These are phyloP conservation scores for Teratosphaeriaceae sp. DNA, from an alignment of 2,329 filamentous ascomycete genomes.

Conservation along the genomic window DNA sequence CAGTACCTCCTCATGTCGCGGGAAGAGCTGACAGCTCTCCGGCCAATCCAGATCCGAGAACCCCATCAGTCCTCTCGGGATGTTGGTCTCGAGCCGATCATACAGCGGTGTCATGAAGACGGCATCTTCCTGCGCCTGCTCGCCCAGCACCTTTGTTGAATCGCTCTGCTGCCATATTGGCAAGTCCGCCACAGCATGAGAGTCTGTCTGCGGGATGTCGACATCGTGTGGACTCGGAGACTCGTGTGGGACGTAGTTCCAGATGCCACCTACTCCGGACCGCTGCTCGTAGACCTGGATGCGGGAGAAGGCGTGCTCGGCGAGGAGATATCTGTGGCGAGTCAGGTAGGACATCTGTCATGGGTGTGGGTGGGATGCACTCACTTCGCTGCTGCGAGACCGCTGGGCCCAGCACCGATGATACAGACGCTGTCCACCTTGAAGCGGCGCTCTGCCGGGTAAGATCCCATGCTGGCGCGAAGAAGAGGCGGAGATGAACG, in stretches of 20 bases:
- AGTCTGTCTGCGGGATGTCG: slow-evolving; percentile 61
- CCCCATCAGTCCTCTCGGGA: slow-evolving; percentile 72
- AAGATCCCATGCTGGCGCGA: slow-evolving; percentile 31
- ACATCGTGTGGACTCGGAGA: slow-evolving; percentile 39
- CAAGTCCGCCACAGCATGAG: slow-evolving; percentile 53
- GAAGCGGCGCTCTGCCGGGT: slow-evolving; percentile 27
- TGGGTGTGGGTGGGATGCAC: neutral
- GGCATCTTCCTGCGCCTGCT: slow-evolving; percentile 35
- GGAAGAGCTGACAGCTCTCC: slow-evolving; percentile 62
- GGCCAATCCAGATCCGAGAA: slow-evolving; percentile 58
- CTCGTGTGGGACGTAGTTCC: slow-evolving; percentile 62
- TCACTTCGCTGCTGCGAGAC: slow-evolving; percentile 68
- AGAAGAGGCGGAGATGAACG: no score
- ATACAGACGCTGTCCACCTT: slow-evolving; percentile 60
- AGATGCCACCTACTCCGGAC: slow-evolving; percentile 69
- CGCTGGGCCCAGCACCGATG: slow-evolving; percentile 75
- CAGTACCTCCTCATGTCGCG: slow-evolving; percentile 62
- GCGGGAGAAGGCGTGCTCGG: slow-evolving; percentile 61
- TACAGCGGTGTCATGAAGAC: slow-evolving; percentile 81
- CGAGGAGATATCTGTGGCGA: slow-evolving; percentile 57
- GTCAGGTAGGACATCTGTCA: neutral
- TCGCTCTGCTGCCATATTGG: slow-evolving; percentile 45
- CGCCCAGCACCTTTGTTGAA: slow-evolving; percentile 6
- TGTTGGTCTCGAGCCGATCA: slow-evolving; percentile 76
- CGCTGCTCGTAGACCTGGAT: slow-evolving; percentile 82